Evolutionary conservation across 306 rosid species (phyloP).

Genomic region (Malus asiatica): DNA sequence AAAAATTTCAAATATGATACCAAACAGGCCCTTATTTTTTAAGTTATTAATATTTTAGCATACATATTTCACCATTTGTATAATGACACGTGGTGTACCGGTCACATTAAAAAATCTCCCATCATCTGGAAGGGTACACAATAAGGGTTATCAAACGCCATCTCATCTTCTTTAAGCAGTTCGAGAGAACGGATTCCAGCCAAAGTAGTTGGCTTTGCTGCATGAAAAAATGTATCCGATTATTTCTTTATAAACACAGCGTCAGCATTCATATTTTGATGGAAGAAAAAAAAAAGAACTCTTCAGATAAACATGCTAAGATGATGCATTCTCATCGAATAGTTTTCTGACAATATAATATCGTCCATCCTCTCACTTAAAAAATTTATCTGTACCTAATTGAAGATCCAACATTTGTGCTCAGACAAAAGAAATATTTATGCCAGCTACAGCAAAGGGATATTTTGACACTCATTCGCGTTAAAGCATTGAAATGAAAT

Average conservation of each 20-base stretch:
- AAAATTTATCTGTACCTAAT: conserved; percentile 45
- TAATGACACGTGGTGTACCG: too few species aligned
- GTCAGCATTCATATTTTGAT: not conserved
- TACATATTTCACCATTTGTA: too few species aligned
- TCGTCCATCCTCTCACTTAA: not conserved
- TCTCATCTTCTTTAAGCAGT: conserved; percentile 63
- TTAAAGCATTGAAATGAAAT: not conserved
- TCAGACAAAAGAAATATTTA: conserved; percentile 82
- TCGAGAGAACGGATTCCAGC: conserved; percentile 59
- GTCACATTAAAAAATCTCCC: too few species aligned
- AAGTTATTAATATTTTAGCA: too few species aligned
- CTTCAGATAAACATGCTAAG: not conserved
- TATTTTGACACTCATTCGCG: conserved; percentile 26
- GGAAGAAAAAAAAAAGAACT: not conserved
- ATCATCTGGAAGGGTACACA: conserved; percentile 83
- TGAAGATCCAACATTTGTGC: conserved; percentile 82
- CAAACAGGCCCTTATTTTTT: too few species aligned
- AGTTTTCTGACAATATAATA: too few species aligned
- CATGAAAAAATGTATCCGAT: not conserved
- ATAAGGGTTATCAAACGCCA: conserved; percentile 76
- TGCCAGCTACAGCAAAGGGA: conserved; percentile 96
- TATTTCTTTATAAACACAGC: not conserved
- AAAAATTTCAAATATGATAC: too few species aligned
- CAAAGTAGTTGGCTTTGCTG: conserved; percentile 54
- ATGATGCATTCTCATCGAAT: not conserved